Conservation (phyloP, 805 yeast genomes). For the Ogataea dorogensis region DNA sequence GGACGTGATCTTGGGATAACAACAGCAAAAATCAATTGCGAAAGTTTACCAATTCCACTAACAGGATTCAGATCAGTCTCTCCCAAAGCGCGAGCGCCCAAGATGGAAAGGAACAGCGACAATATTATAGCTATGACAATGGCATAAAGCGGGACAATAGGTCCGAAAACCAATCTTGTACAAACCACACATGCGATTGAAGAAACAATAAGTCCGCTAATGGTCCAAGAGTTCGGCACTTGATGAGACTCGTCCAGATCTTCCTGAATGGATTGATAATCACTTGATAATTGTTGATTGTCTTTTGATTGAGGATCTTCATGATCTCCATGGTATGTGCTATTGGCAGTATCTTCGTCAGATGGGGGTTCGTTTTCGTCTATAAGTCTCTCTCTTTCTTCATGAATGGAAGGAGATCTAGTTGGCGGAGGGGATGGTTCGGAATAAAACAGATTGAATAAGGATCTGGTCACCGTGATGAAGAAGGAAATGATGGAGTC, state of each 20-base stretch:
- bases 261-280: slow-evolving; percentile 1
- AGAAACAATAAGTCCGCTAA: slow-evolving; percentile 63
- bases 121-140: slow-evolving; percentile 64
- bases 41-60: slow-evolving; percentile 91
- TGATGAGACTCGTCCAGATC: slow-evolving; percentile 45
- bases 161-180: slow-evolving; percentile 67
- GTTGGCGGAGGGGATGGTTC: not conserved
- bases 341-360: slow-evolving; percentile 24
- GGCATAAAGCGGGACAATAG: slow-evolving; percentile 68
- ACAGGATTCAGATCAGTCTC: slow-evolving; percentile 97
- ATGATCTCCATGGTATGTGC: slow-evolving; percentile 23
- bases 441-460: slow-evolving; percentile 11
- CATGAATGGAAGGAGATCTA: slow-evolving; percentile 1
- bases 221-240: slow-evolving; percentile 48
- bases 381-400: slow-evolving; percentile 11
- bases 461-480: slow-evolving; percentile 53
- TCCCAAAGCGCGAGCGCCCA: slow-evolving; percentile 92
- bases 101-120: slow-evolving; percentile 75
- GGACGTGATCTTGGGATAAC: slow-evolving; percentile 73
- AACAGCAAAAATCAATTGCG: slow-evolving; percentile 84
- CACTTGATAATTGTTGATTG: not conserved
- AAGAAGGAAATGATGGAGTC: slow-evolving; percentile 82
- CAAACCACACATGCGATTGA: slow-evolving; percentile 65
- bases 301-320: no score
- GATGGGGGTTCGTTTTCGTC: slow-evolving; percentile 17